Conservation (phyloP, 2,329 filamentous ascomycete genomes). For the Helotiales sp. region DNA sequence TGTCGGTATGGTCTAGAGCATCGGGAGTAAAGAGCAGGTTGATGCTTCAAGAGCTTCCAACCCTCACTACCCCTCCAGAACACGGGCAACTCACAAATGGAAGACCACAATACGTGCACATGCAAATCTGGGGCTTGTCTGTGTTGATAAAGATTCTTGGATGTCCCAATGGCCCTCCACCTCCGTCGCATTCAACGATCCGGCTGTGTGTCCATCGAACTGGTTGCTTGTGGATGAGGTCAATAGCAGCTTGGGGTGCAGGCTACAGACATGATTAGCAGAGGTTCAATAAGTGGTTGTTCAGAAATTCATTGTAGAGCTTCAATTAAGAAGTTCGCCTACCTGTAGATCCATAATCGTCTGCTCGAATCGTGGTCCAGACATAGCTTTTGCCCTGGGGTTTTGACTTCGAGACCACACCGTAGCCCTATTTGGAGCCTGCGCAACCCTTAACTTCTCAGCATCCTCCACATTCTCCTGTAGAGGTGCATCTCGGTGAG, state of each 20-base stretch:
- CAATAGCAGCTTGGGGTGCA: slow-evolving; percentile 84
- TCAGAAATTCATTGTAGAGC: neutral
- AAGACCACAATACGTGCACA: slow-evolving; percentile 89
- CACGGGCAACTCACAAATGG: slow-evolving; percentile 71
- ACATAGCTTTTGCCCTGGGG: slow-evolving; percentile 81
- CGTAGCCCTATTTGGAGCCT: slow-evolving; percentile 82
- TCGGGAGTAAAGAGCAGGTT: too few species aligned
- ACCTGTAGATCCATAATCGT: slow-evolving; percentile 93
- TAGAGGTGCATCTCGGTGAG: slow-evolving; percentile 50
- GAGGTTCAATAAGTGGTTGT: slow-evolving; percentile 1
- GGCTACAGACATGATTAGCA: slow-evolving; percentile 59
- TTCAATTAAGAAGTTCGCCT: slow-evolving; percentile 28
- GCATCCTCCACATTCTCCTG: slow-evolving; percentile 52
- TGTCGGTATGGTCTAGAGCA: too few species aligned
- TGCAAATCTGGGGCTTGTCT: slow-evolving; percentile 91
- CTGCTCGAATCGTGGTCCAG: slow-evolving; percentile 94
- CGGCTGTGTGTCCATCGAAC: slow-evolving; percentile 87
- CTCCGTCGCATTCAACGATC: slow-evolving; percentile 85
- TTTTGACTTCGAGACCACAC: slow-evolving; percentile 88
- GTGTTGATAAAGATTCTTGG: slow-evolving; percentile 96
- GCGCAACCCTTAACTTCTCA: slow-evolving; percentile 40
- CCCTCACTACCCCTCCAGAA: neutral
- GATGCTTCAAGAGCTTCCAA: neutral
- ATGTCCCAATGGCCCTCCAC: slow-evolving; percentile 86
- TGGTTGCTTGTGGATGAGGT: slow-evolving; percentile 93